These are phyloP conservation scores for Chenopodium quinoa DNA, from an alignment of 148 eudicot genomes.

Conservation along the genomic window DNA sequence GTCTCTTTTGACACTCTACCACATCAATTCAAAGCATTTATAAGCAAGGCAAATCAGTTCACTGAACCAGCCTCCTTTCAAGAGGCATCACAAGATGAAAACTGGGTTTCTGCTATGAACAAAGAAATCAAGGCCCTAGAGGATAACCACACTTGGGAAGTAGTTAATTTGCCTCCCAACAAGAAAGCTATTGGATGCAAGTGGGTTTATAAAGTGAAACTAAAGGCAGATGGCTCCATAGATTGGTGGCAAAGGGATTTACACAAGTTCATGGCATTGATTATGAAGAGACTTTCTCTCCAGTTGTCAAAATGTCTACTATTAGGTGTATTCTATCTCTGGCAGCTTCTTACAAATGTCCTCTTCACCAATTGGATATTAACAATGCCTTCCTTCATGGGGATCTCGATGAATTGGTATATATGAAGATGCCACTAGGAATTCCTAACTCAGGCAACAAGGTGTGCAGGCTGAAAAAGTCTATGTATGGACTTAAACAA, in stretches of 20 bases:
- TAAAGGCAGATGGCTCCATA: neutral
- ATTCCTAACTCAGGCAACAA: neutral
- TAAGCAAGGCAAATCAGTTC: no score
- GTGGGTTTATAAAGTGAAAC: no score
- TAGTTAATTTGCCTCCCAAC: no score
- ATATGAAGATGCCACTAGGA: neutral
- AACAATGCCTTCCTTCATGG: neutral
- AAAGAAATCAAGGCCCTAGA: no score
- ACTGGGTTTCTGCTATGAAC: no score
- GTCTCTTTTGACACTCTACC: no score
- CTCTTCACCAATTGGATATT: neutral
- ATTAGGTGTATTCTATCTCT: neutral
- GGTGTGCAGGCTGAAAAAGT: neutral
- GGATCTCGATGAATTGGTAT: neutral
- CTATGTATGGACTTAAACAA: neutral
- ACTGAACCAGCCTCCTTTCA: no score
- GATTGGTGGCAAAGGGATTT: neutral
- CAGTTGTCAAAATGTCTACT: neutral
- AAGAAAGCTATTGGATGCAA: no score
- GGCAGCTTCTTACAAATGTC: neutral
- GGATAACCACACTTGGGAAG: no score
- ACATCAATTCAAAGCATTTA: no score
- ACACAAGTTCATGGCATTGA: neutral
- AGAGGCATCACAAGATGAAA: no score
- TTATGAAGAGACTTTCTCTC: neutral